A percentile compares a stretch with the other conserved stretches of the same genome.
Evolutionary conservation across 768 basidiomycete species (phyloP).

Genomic region (Lentinula sp.): DNA sequence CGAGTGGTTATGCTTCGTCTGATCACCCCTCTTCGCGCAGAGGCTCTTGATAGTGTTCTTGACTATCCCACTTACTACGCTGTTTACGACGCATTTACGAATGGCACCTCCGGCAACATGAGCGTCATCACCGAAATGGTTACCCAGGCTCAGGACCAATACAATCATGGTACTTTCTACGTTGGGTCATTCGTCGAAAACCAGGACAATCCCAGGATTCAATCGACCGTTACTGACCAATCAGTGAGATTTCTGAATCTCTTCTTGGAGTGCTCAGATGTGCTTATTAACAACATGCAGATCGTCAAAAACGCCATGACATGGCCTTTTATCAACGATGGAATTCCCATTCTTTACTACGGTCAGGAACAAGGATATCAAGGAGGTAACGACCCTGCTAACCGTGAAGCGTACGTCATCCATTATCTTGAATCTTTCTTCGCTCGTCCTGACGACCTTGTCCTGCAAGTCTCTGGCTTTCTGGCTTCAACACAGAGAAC

Average conservation of each 20-base stretch:
- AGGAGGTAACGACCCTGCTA: constrained; percentile 53
- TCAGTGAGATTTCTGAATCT: constrained; percentile 25
- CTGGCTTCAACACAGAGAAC: constrained; percentile 43
- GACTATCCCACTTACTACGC: constrained; percentile 56
- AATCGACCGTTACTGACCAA: constrained; percentile 41
- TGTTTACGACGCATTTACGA: constrained; percentile 46
- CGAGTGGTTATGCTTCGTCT: neutral
- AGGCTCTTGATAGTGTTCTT: constrained; percentile 46
- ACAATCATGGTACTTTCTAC: constrained; percentile 30
- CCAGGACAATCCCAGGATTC: constrained; percentile 60
- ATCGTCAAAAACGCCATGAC: constrained; percentile 50
- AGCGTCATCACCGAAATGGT: constrained; percentile 19
- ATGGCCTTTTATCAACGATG: constrained; percentile 61
- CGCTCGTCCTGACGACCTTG: neutral
- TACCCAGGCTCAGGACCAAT: constrained; percentile 33
- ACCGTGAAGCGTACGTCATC: constrained; percentile 50
- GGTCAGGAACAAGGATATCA: constrained; percentile 66
- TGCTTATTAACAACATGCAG: constrained; percentile 8
- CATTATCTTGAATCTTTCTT: neutral
- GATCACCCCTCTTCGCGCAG: neutral
- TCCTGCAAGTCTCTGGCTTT: constrained; percentile 48
- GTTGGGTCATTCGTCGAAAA: constrained; percentile 69
- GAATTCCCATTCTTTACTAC: constrained; percentile 67
- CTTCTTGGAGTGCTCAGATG: neutral
- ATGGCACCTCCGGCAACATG: constrained; percentile 44